Evolutionary conservation across 352 stramenopile species (phyloP), one percentile per base, ranked within the genome.

Genomic region (Phytophthora melonis): DNA sequence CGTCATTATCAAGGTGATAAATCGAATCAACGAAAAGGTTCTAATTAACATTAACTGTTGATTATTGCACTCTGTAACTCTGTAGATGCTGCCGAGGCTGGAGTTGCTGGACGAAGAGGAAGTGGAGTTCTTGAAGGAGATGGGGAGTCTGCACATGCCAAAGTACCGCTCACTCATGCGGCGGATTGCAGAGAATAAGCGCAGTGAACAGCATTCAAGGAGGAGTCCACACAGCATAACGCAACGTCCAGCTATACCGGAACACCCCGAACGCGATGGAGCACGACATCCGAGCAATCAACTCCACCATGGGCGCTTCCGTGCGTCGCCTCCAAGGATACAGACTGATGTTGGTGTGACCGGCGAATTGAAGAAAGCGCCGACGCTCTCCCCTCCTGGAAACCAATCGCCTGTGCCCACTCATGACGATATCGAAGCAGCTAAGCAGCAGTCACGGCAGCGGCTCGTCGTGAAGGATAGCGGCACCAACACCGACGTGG

Each of bases 101-200:
- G 66, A 79, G 55, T 63, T 87, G 3, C 73, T 95, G 14, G 88
- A 95, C 21, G 88, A 93, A 62, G 88, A 95, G 83, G 84, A 93
- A 52, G 79, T 86, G 0, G 68, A 75, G 13, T 70, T 95, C 14
- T 66, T 95, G 30, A 80, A 76, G 45, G 82, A 93, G 49, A 75
- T 93, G 32, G 82, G 76, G 13, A 81, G 65, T 16, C 64, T 93
- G 13, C 72, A 81, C 18, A 95, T 95, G 86, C 88, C 88, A 21
- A 79, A 79, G 49, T 95, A 93, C 61, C 73, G 84, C 0, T 86
- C 82, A 0, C 66, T 91, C 14, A 49, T 91, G 30, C 81, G 83
- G 3, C 75, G 80, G 11, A 77, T 84, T 45, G 68, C 67, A 0
- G 56, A 75, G 19, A 74, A 19, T 25, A 81, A 77, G 16, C 55